Base-by-base conservation (phyloP, 257 asterid species). In the Marsdenia floribunda region DNA sequence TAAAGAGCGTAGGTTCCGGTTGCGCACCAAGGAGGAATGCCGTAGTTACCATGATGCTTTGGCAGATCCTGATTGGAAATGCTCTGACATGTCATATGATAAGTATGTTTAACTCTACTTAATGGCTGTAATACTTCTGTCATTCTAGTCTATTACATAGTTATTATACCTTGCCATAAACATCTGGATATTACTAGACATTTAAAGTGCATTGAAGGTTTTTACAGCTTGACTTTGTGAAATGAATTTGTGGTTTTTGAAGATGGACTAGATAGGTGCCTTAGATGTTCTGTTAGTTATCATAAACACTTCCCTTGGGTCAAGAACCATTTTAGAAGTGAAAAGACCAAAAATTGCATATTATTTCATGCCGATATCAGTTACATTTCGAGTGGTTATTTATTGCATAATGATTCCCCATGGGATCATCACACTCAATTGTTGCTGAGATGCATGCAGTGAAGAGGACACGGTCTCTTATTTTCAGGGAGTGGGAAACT, bases 1-100 rank as follows among this genome's bases (percentile, higher is more conserved):
- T 40, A 86, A 86, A 75, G 76, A 75, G 18, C 87, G 88, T 73
- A 82, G 90, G 84, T 82, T 84, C 82, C 86, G 87, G 2, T 83
- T 84, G 16, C 90, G 90, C 53, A 57, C 80, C 77, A 80, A 79
- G 79, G 88, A 84, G 74, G 90, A 86, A 67, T 86, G 90, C 78
- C 84, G 74, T 67, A 74, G 35, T 77, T 84, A 76, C 83, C 90
- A 86, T 82, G 88, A 86, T 75, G 83, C 87, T 77, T 77, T 84
- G 79, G 81, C 72, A 9, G 80, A 81, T 35, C 65, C 53, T 37
- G 74, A 73, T 60, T 86, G 90, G 90, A 84, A 79, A 58, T 86
- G 90, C 86, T 79, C 87, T 50, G 81, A 81, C 81, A 46, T 80
- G 82, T 83, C 88, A 44, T 73, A 72, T 79, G 90, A 80, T 68